Percentiles rank a stretch among this genome's conserved stretches.
Evolutionary conservation across 2,329 filamentous ascomycete genomes (phyloP).

Genomic region (Daldinia sp.): DNA sequence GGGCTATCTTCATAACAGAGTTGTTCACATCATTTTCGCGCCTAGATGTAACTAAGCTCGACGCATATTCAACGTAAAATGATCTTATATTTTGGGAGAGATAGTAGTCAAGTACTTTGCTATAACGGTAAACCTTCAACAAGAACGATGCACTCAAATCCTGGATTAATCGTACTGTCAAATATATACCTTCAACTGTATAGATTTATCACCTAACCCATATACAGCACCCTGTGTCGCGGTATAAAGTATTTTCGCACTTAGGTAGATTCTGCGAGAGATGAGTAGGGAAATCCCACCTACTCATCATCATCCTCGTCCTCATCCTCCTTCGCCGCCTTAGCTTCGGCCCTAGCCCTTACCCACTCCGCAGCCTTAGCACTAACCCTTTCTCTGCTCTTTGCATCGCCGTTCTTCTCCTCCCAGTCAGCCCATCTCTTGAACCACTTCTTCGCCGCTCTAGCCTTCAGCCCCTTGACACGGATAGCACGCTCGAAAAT

Average conservation of each 20-base stretch:
- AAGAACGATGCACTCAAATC: background rate
- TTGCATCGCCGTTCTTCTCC: conserved; percentile 76
- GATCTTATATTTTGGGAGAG: background rate
- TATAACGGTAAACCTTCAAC: background rate
- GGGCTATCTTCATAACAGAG: conserved; percentile 29
- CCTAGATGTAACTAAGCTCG: background rate
- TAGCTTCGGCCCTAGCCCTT: conserved; percentile 60
- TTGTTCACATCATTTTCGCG: conserved; percentile 17
- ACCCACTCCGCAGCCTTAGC: conserved; percentile 79
- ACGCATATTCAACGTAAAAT: background rate
- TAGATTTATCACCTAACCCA: background rate
- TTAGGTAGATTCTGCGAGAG: background rate
- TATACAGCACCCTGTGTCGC: background rate
- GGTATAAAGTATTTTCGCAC: background rate
- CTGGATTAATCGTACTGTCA: background rate
- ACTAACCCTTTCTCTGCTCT: conserved; percentile 77
- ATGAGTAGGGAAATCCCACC: background rate
- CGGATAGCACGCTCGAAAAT: conserved; percentile 85
- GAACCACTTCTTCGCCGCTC: conserved; percentile 88
- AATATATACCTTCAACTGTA: conserved; percentile 6
- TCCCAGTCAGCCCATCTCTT: conserved; percentile 94
- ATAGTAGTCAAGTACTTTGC: background rate
- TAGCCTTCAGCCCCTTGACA: conserved; percentile 79
- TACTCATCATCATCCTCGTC: conserved; percentile 51
- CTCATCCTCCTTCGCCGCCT: conserved; percentile 47